Conservation (phyloP, 2,329 filamentous ascomycete genomes). For the Stemphylium beticola region DNA sequence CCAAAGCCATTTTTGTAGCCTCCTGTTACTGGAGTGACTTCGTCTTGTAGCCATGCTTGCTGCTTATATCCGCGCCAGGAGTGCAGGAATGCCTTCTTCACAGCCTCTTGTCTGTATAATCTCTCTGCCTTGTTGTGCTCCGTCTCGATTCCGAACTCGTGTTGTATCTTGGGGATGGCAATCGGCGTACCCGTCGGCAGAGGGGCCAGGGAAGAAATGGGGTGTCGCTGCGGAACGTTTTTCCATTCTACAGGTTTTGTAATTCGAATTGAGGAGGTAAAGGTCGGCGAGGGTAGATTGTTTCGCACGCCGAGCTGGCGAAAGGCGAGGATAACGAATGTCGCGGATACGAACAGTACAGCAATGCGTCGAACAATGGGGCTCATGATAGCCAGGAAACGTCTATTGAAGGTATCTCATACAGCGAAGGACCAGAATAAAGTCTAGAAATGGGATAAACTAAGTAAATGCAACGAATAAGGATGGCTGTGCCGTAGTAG, state of each 20-base stretch:
- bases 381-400: conserved; percentile 28
- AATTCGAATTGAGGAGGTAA: conserved; percentile 34
- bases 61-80: conserved; percentile 59
- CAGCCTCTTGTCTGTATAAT: conserved; percentile 38
- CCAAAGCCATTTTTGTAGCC: conserved; percentile 58
- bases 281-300: conserved; percentile 27
- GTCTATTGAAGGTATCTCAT: conserved; percentile 7
- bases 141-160: conserved; percentile 45
- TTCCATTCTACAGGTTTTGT: conserved; percentile 44
- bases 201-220: conserved; percentile 38
- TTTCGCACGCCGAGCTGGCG: conserved; percentile 33
- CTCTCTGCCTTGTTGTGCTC: conserved; percentile 40
- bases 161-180: conserved; percentile 47
- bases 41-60: conserved; percentile 61
- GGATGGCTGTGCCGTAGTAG: neutral
- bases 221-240: conserved; percentile 38
- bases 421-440: neutral
- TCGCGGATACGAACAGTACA: conserved; percentile 33
- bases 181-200: conserved; percentile 40
- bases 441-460: conserved; percentile 1
- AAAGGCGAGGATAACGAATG: conserved; percentile 39
- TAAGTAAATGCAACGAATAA: neutral
- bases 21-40: conserved; percentile 58
- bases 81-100: conserved; percentile 47
- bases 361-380: conserved; percentile 38